phyloP scores from a whole-genome alignment of 305 asterid species.

The Fraxinus nigra region DNA sequence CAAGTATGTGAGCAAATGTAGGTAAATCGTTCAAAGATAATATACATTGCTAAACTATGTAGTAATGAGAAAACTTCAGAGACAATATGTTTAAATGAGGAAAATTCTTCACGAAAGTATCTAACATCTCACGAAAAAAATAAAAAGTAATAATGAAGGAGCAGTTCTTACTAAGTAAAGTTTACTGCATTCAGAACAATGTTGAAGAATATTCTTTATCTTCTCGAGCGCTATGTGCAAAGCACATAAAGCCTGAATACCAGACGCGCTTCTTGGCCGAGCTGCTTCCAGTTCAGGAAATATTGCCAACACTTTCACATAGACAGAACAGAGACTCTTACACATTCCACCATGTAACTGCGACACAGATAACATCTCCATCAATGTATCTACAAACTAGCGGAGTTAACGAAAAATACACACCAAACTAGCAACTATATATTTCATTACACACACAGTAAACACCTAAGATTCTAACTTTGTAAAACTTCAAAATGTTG shows the following conservation, averaged over 20 bases:
- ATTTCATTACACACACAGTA: not conserved
- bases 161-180: slow-evolving; percentile 78
- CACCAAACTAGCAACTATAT: not conserved
- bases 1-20: not conserved
- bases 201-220: slow-evolving; percentile 89
- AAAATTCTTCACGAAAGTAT: not conserved
- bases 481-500: not conserved
- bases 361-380: slow-evolving; percentile 25
- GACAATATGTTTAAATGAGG: not conserved
- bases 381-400: slow-evolving; percentile 15
- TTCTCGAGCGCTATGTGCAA: slow-evolving; percentile 98
- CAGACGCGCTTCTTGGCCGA: slow-evolving; percentile 95
- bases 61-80: not conserved
- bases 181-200: slow-evolving; percentile 94
- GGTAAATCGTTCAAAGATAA: not conserved
- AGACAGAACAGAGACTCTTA: slow-evolving; percentile 66
- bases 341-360: slow-evolving; percentile 99
- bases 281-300: slow-evolving; percentile 97
- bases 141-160: not conserved
- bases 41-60: not conserved
- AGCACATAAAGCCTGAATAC: slow-evolving; percentile 96
- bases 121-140: not conserved
- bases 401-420: not conserved
- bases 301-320: slow-evolving; percentile 72
- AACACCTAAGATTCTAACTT: not conserved